Base-by-base conservation (phyloP, 257 asterid genomes). In the Sherardia arvensis region DNA sequence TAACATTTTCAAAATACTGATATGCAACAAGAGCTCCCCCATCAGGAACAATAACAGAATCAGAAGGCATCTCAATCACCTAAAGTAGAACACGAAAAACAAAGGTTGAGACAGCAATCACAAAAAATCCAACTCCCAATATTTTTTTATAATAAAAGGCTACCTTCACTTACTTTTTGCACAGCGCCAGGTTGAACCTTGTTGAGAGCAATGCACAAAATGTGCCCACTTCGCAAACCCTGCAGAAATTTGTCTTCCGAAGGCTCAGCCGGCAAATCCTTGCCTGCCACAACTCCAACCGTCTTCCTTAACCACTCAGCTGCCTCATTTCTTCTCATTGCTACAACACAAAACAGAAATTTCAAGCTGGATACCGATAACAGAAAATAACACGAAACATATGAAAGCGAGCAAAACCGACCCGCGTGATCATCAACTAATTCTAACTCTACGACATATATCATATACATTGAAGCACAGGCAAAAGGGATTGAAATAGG, bases 231-330 rank as follows among this genome's bases (percentile, higher is more conserved):
- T 70, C 91, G 77, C 58, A 92, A 76, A 36, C 95, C 98, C n/a
- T 80, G 83, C 47, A 92, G 81, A 74, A 92, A 89, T 30, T 82
- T 91, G 54, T 89, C 95, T 75, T 89, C 98, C 48, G 98, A 92
- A 64, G 97, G 97, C 79, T 89, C 80, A 11, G 95, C 97, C 1
- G 98, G 95, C 63, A 92, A 83, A 74, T 92, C 97, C 83, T 77
- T 88, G 53, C 87, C 97, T 28, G 79, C 86, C 51, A 91, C 96
- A 26, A 88, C 96, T 66, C 97, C 98, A 34, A 78, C 85, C 84
- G 81, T 78, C 77, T 87, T 92, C 75, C 98, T 82, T 66, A 92
- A 61, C 97, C 98, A 92, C 53, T 81, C 73, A 22, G 95, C 85
- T 3, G 96, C 97, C 56, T 82, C 96, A 73, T 86, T 79, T 84